Evolutionary conservation across 2,329 filamentous ascomycete genomes (phyloP).

Genomic region (Colletotrichum eleusines): DNA sequence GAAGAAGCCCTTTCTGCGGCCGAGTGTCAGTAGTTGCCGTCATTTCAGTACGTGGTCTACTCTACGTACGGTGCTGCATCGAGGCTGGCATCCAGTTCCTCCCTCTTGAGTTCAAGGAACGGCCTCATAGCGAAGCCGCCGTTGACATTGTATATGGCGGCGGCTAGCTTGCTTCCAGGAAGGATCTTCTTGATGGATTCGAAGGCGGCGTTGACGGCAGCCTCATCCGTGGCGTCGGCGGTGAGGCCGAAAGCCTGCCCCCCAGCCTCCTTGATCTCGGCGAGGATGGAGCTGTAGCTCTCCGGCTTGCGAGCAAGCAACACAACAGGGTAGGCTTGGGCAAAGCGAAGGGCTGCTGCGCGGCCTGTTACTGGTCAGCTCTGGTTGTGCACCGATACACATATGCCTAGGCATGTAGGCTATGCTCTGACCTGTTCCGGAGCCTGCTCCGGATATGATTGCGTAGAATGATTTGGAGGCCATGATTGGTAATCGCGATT

Average conservation of each 20-base stretch:
- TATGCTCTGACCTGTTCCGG: conserved; percentile 67
- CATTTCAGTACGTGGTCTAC: background rate
- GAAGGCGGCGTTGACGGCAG: conserved; percentile 62
- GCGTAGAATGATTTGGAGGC: conserved; percentile 65
- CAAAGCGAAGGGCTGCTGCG: conserved; percentile 68
- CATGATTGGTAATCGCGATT: conserved; percentile 41
- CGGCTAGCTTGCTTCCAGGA: conserved; percentile 66
- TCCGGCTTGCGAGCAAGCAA: conserved; percentile 77
- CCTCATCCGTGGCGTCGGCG: conserved; percentile 69
- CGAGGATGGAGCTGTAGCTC: conserved; percentile 74
- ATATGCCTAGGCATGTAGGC: conserved; percentile 62
- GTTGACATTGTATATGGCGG: conserved; percentile 78
- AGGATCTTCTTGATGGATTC: conserved; percentile 71
- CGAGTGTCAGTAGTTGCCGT: background rate
- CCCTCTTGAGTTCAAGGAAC: conserved; percentile 66
- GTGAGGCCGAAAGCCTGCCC: conserved; percentile 79
- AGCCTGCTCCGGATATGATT: conserved; percentile 78
- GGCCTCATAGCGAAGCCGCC: conserved; percentile 64
- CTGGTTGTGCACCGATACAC: conserved; percentile 72
- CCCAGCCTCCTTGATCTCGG: conserved; percentile 75
- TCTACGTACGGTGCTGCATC: conserved; percentile 62
- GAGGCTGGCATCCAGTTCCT: conserved; percentile 63
- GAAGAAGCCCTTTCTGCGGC: conserved; percentile 73
- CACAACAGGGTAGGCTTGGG: conserved; percentile 77
- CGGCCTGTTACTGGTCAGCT: conserved; percentile 51